A percentile compares a stretch with the other conserved stretches of the same genome.
These are phyloP conservation scores for Pseudodiploospora longispora DNA, from an alignment of 2,329 filamentous ascomycete genomes.

Conservation along the genomic window DNA sequence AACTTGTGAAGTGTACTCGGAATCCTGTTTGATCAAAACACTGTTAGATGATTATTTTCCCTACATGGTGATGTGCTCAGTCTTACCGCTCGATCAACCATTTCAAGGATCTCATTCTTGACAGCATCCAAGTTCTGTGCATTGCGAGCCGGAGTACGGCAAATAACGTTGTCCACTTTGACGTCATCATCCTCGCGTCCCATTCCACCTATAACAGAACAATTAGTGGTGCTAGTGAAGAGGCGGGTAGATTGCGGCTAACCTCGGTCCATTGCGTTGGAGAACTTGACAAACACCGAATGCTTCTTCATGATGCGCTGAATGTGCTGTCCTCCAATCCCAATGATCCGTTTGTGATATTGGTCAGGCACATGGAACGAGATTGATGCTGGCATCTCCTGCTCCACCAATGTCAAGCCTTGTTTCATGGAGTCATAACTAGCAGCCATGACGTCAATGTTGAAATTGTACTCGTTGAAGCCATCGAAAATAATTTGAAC, in stretches of 20 bases:
- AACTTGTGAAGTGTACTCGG: conserved; percentile 90
- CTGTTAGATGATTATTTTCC: too few relatives aligned
- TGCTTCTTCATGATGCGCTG: conserved; percentile 99
- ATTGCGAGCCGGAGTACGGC: conserved; percentile 91
- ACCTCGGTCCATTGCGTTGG: conserved; percentile 96
- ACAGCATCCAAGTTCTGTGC: conserved; percentile 94
- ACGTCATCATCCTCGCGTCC: conserved; percentile 96
- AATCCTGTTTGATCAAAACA: conserved; percentile 50
- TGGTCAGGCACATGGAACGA: conserved; percentile 98
- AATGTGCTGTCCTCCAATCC: conserved; percentile 96
- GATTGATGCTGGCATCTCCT: conserved; percentile 98
- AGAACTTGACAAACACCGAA: conserved; percentile 99
- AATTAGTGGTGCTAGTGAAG: conserved; percentile 18
- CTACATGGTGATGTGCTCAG: too few relatives aligned
- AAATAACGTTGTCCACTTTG: conserved; percentile 98
- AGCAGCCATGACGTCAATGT: conserved; percentile 91
- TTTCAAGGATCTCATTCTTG: conserved; percentile 98
- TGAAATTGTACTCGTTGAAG: conserved; percentile 99
- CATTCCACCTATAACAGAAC: conserved; percentile 42
- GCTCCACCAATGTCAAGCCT: conserved; percentile 85
- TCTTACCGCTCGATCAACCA: conserved; percentile 87
- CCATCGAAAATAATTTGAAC: conserved; percentile 99
- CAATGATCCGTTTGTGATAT: conserved; percentile 98
- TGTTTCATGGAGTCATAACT: conserved; percentile 93
- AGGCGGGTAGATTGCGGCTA: neutral